Base-by-base conservation (phyloP, 805 yeast genomes). In the Metschnikowia hibisci region DNA sequence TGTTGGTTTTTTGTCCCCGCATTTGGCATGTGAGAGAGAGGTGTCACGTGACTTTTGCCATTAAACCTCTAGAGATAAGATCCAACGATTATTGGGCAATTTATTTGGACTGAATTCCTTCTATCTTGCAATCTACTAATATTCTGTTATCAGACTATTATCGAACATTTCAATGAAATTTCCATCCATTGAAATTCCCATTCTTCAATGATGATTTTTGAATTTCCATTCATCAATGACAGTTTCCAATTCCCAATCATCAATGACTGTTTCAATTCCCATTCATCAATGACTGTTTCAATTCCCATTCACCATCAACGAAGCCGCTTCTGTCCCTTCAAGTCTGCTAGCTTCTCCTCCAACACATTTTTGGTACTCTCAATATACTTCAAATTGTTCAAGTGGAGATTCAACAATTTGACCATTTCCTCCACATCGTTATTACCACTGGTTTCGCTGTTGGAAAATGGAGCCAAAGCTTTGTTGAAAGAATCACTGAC, bases 341-440 rank as follows among this genome's bases (percentile, higher is more conserved):
- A 46, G 32, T 35, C 44, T 2, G 41, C 77, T 46, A 93, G 62
- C 62, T 87, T 84, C 29, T 77, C 75, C 59, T 84, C 87, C 54
- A 93, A 71, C 18, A 69, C 69, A 14, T 74, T 74, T 41, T 95
- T 87, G 49, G 82, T 78, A 48, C 74, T 76, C 58, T 93, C 96
- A 44, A 93, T 78, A 74, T 90, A 89, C 60, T 82, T 88, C 65
- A 93, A 74, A 49, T 95, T 87, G 48, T 90, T 93, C 63, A 93
- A 70, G 62, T 93, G 98, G 35, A 87, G 80, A 60, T 91, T 90
- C 58, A 93, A 75, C 50, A 93, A 72, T 61, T 81, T 83, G 25
- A 93, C 83, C 48, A 91, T 78, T 58, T 83, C 89, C 52, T 79
- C 81, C 34, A 81, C 62, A 4, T 81, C 72, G 50, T 66, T 73